Evolutionary conservation across 495 filamentous ascomycete species (phyloP), one percentile per base, ranked within the genome.

Genomic region (Talaromyces stipitatus): DNA sequence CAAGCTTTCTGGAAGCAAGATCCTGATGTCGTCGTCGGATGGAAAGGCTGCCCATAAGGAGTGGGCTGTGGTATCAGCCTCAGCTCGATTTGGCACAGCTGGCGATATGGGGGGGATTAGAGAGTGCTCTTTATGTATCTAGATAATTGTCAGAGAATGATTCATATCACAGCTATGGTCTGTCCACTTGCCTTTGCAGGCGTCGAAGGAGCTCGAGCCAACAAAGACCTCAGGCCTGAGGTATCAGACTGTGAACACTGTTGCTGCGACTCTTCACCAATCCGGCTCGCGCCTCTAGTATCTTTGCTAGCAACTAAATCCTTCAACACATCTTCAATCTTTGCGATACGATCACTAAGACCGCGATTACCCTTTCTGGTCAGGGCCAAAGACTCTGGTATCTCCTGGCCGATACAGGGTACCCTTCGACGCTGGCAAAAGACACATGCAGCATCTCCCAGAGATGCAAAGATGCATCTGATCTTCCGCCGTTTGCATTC

Each of bases 401-500:
- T 47, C 23, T 75, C 74, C 58, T 80, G 77, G 55, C 72, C 64
- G 55, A 76, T 59, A 54, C 77, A 80, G 16, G 26, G 45, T 10
- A 59, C n/a, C n/a, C n/a, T n/a, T n/a, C n/a, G n/a, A n/a, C n/a
- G n/a, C n/a, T n/a, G n/a, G n/a, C n/a, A n/a, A n/a, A n/a, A n/a
- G n/a, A n/a, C n/a, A n/a, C n/a, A n/a, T n/a, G n/a, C n/a, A n/a
- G 61, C 46, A 27, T 71, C 67, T 2, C 62, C 60, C 2, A 60
- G 27, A 10, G 52, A 4, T 48, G 59, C 58, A 58, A 76, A 77
- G 23, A 63, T 73, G 61, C 78, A 81, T 38, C 68, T 68, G 50
- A 75, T 69, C 55, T 81, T 81, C 2, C 76, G 70, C 46, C 70
- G 72, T 48, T 77, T 78, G 62, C 78, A 80, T 58, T 78, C 77